A percentile compares a stretch with the other conserved stretches of the same genome.
phyloP scores from a whole-genome alignment of 495 filamentous ascomycete genomes.

The Penicillium alfredii region DNA sequence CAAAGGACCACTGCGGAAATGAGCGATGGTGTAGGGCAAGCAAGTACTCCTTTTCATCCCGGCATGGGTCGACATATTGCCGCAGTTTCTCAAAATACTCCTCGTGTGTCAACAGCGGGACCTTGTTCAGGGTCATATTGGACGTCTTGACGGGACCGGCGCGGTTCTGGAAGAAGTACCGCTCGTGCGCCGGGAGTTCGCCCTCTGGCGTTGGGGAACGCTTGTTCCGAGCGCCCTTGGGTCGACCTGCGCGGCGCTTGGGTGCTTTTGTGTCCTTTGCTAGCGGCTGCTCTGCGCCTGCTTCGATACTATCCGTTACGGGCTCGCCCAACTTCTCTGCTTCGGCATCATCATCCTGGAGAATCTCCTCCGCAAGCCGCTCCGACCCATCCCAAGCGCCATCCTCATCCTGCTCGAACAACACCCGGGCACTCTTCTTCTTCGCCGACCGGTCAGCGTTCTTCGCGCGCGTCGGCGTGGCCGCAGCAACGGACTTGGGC shows the following conservation, averaged over 20 bases:
- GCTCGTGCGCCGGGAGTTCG: constrained; percentile 78
- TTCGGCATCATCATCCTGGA: constrained; percentile 39
- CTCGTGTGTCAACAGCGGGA: constrained; percentile 76
- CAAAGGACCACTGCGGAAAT: constrained; percentile 90
- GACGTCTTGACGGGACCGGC: constrained; percentile 77
- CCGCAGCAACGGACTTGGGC: constrained; percentile 21
- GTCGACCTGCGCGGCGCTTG: constrained; percentile 54
- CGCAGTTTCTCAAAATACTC: constrained; percentile 75
- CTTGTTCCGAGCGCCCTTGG: constrained; percentile 56
- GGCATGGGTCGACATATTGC: constrained; percentile 64
- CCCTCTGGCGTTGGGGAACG: constrained; percentile 73
- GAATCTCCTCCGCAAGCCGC: constrained; percentile 65
- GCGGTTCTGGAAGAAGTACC: constrained; percentile 89
- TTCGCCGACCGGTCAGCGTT: constrained; percentile 79
- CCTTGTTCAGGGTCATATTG: constrained; percentile 71
- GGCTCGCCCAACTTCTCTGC: constrained; percentile 34
- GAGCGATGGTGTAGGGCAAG: constrained; percentile 68
- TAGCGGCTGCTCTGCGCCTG: constrained; percentile 22
- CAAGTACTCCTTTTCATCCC: constrained; percentile 62
- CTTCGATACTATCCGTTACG: constrained; percentile 34
- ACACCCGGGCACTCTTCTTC: constrained; percentile 70
- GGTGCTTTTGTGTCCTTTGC: constrained; percentile 37
- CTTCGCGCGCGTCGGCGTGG: constrained; percentile 52
- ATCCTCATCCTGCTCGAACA: constrained; percentile 69
- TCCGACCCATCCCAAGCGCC: constrained; percentile 72